Conservation (phyloP, 148 eudicot species). For the Camellia japonica region DNA sequence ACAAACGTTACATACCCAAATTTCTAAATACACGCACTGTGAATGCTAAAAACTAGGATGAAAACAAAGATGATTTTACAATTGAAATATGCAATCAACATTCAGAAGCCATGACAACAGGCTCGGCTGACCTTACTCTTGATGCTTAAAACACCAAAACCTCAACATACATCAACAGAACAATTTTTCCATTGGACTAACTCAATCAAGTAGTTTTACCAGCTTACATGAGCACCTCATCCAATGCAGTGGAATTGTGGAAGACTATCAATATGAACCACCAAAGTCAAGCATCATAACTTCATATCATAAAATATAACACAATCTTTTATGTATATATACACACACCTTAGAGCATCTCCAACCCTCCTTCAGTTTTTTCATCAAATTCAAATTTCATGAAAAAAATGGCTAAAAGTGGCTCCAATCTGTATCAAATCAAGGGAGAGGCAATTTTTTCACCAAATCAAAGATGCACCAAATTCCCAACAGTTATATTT, state of each 20-base stretch:
- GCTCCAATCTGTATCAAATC: too few relatives aligned
- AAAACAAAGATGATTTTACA: neutral
- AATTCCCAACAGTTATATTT: too few relatives aligned
- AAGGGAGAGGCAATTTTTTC: too few relatives aligned
- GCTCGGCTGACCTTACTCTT: neutral
- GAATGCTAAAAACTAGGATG: neutral
- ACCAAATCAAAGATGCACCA: too few relatives aligned
- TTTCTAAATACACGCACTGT: neutral
- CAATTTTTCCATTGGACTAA: neutral
- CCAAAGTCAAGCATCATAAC: neutral
- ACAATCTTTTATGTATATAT: neutral
- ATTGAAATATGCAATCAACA: neutral
- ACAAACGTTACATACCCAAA: neutral
- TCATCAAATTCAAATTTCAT: too few relatives aligned
- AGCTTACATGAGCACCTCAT: neutral
- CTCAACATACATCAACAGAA: neutral
- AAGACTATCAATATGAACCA: neutral
- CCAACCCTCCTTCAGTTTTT: too few relatives aligned
- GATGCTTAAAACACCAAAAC: neutral
- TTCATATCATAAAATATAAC: neutral
- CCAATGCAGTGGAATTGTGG: neutral
- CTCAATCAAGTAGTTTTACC: neutral
- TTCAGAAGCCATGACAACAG: neutral
- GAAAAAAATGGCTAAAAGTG: too few relatives aligned
- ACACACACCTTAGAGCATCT: neutral